Conservation (phyloP, 108 stramenopile genomes). For the Nitzschia palea region DNA sequence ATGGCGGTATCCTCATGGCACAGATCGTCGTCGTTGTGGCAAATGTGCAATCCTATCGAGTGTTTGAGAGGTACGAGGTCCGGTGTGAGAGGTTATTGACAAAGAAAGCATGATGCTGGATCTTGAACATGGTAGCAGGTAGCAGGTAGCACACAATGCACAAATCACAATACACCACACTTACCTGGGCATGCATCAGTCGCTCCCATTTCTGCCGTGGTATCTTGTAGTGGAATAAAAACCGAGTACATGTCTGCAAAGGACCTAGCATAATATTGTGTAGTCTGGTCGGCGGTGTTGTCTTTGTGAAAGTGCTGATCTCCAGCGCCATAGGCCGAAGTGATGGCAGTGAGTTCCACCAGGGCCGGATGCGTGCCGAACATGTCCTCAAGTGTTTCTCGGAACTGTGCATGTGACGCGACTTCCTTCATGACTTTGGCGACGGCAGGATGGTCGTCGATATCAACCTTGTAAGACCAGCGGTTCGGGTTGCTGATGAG, state of each 20-base stretch:
- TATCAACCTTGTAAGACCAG: slow-evolving; percentile 1
- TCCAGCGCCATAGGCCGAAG: slow-evolving; percentile 24
- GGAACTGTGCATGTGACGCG: slow-evolving; percentile 6
- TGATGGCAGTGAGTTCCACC: slow-evolving; percentile 35
- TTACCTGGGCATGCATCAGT: slow-evolving; percentile 40
- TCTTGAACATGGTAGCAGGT: too few relatives aligned
- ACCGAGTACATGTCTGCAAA: slow-evolving; percentile 24
- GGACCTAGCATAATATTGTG: too few relatives aligned
- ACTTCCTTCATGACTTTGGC: slow-evolving; percentile 16
- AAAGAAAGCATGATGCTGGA: too few relatives aligned
- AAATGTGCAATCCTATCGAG: too few relatives aligned
- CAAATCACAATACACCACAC: too few relatives aligned
- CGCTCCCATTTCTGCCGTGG: slow-evolving; percentile 38
- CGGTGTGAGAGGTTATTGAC: too few relatives aligned
- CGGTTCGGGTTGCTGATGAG: slow-evolving; percentile 6
- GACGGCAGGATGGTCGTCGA: slow-evolving; percentile 15
- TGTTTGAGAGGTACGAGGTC: too few relatives aligned
- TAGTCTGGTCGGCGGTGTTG: not conserved
- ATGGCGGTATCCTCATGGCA: not conserved
- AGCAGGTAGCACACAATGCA: too few relatives aligned
- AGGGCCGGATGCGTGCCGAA: slow-evolving; percentile 33
- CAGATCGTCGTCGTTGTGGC: slow-evolving; percentile 17
- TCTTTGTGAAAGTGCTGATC: slow-evolving; percentile 36
- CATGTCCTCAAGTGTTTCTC: slow-evolving; percentile 19
- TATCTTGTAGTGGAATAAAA: slow-evolving; percentile 46